Base-by-base conservation (phyloP, 805 yeast genomes). In the Cyberlindnera maritima region DNA sequence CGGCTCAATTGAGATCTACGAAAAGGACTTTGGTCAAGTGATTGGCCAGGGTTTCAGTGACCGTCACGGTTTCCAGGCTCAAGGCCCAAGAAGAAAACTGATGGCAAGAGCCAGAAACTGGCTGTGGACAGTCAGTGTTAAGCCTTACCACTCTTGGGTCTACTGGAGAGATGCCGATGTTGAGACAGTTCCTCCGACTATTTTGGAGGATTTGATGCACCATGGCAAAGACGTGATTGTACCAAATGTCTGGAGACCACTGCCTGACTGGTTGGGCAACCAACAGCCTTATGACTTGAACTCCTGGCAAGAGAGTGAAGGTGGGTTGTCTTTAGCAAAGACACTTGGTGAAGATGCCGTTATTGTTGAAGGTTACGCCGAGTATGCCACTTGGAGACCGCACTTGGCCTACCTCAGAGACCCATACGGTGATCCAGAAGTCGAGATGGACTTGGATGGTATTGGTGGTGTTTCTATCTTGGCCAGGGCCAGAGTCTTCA, bases 151-250 rank as follows among this genome's bases (percentile, higher is more conserved):
- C 65, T 84, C 96, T 8, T 90, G 91, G 86, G 97, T 92, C 8
- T 90, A 92, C 65, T 92, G 98, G 98, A 76, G 98, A 68, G 98
- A 92, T 69, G 97, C 95, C 11, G 98, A 92, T 67, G 96, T 92
- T 12, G 96, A 91, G 63, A 83, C 91, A 0, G 81, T 85, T 21
- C 96, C 97, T 12, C 75, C 83, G 1, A 84, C 96, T 1, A 83
- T 92, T 52, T 66, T 92, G 50, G 96, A 92, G 67, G 98, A 92
- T 67, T 71, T 92, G 57, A 92, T 92, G 97, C 86, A 81, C 59
- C 96, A 89, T 65, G 83, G 85, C 61, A 81, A 79, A 62, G 98
- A 92, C 65, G 94, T 92, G 26, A 88, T 92, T 44, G 97, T 92
- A 25, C 98, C 98, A 19, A 92, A 88, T 60, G 92, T 88, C 43